Conservation (phyloP, 2,329 filamentous ascomycete genomes). For the Fusarium acutatum region DNA sequence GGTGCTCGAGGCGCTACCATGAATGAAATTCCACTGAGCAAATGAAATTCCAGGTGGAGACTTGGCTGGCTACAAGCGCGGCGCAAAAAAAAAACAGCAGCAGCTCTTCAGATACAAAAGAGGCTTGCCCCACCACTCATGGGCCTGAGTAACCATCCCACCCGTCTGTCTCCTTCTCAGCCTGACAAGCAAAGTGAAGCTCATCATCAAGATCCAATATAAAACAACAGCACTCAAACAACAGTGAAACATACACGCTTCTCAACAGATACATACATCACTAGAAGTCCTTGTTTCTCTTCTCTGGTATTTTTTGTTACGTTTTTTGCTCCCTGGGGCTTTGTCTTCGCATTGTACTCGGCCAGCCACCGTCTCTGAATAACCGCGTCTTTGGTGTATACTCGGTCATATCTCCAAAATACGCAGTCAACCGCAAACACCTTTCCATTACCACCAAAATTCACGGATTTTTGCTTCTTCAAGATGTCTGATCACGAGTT, state of each 20-base stretch:
- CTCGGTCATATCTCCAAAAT: neutral
- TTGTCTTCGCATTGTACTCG: slow-evolving; percentile 13
- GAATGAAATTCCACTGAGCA: slow-evolving; percentile 8
- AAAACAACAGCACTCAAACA: slow-evolving; percentile 3
- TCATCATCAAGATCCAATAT: slow-evolving; percentile 17
- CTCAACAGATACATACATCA: neutral
- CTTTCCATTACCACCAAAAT: neutral
- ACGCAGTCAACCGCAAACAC: slow-evolving; percentile 13
- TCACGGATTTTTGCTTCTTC: neutral
- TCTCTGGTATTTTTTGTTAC: neutral
- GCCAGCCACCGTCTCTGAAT: slow-evolving; percentile 11
- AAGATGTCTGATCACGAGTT: slow-evolving; percentile 74
- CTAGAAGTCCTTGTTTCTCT: neutral
- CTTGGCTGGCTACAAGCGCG: slow-evolving; percentile 12
- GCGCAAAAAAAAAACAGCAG: slow-evolving; percentile 15
- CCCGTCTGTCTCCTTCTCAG: slow-evolving; percentile 36
- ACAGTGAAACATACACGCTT: slow-evolving; percentile 1
- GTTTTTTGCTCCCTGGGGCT: neutral
- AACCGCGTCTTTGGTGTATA: slow-evolving; percentile 30
- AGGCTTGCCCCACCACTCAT: slow-evolving; percentile 45
- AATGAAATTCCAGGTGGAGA: slow-evolving; percentile 20
- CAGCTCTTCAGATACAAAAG: slow-evolving; percentile 40
- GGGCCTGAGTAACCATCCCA: slow-evolving; percentile 38
- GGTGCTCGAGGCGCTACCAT: neutral
- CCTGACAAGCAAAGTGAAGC: slow-evolving; percentile 8